Percentiles rank a stretch among this genome's conserved stretches.
These are phyloP conservation scores for Aspergillus sergii DNA, from an alignment of 2,329 filamentous ascomycete species.

Conservation along the genomic window DNA sequence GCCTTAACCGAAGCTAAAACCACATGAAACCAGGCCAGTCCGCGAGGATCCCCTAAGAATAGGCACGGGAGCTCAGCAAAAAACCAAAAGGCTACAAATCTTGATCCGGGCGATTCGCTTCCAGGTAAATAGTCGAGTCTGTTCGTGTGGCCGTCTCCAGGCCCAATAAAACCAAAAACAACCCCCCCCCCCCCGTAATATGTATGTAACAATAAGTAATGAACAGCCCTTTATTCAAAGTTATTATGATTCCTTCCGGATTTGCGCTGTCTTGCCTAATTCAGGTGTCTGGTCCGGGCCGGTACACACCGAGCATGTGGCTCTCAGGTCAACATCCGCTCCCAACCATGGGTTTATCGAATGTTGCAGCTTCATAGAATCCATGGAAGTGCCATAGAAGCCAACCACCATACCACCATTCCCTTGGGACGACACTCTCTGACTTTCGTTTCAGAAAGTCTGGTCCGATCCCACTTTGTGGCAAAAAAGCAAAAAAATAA, in stretches of 20 bases:
- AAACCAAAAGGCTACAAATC: neutral
- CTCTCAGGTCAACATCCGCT: neutral
- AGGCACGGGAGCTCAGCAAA: neutral
- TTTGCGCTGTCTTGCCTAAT: neutral
- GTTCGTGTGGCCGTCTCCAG: neutral
- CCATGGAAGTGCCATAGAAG: neutral
- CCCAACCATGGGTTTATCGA: neutral
- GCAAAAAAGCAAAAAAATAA: neutral
- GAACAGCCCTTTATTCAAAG: neutral
- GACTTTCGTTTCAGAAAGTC: neutral
- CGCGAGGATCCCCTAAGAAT: neutral
- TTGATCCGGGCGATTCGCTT: neutral
- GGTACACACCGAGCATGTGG: neutral
- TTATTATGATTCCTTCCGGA: neutral
- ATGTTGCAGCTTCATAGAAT: neutral
- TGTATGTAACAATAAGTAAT: neutral
- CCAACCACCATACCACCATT: neutral
- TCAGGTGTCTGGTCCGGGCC: neutral
- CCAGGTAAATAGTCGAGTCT: neutral
- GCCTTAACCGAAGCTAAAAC: neutral
- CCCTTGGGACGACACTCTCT: neutral
- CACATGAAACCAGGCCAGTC: neutral
- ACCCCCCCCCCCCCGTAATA: neutral
- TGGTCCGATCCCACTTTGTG: neutral
- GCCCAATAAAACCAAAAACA: neutral